phyloP scores from a whole-genome alignment of 345 rosid species.

The Leavenworthia alabamica region DNA sequence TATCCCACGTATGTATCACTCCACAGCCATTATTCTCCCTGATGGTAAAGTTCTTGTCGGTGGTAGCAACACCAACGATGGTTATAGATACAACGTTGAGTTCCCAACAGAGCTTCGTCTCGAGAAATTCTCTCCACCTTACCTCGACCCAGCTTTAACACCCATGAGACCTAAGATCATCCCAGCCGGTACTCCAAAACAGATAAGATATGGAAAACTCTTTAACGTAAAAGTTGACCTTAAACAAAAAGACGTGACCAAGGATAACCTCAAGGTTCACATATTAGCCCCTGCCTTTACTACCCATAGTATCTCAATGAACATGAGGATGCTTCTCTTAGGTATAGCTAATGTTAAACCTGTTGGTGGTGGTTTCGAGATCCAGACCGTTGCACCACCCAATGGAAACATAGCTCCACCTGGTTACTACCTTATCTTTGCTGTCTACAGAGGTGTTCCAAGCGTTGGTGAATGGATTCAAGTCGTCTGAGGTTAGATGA shows the following conservation, averaged over 20 bases:
- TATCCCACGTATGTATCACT: constrained; percentile 76
- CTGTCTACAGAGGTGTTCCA: constrained; percentile 49
- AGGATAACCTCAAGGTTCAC: constrained; percentile 30
- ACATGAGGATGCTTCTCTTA: constrained; percentile 45
- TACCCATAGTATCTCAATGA: constrained; percentile 66
- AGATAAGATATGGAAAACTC: constrained; percentile 24
- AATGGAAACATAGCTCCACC: constrained; percentile 46
- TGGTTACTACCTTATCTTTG: constrained; percentile 49
- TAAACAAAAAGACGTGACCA: neutral
- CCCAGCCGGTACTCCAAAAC: neutral
- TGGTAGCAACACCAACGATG: constrained; percentile 67
- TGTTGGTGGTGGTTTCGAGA: neutral
- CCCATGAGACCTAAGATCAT: constrained; percentile 34
- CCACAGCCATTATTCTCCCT: constrained; percentile 41
- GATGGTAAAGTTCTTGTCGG: constrained; percentile 58
- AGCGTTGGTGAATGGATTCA: constrained; percentile 50
- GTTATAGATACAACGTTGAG: constrained; percentile 44
- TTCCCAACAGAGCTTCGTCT: constrained; percentile 66
- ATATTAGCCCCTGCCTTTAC: constrained; percentile 63
- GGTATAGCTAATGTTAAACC: constrained; percentile 20
- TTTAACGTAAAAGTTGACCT: constrained; percentile 27
- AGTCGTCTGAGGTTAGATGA: constrained; percentile 31
- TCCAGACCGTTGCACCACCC: constrained; percentile 37
- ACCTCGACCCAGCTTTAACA: constrained; percentile 39
- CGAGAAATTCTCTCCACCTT: constrained; percentile 72